These are phyloP conservation scores for Pyricularia pennisetigena DNA, from an alignment of 2,329 filamentous ascomycete genomes.

Conservation along the genomic window DNA sequence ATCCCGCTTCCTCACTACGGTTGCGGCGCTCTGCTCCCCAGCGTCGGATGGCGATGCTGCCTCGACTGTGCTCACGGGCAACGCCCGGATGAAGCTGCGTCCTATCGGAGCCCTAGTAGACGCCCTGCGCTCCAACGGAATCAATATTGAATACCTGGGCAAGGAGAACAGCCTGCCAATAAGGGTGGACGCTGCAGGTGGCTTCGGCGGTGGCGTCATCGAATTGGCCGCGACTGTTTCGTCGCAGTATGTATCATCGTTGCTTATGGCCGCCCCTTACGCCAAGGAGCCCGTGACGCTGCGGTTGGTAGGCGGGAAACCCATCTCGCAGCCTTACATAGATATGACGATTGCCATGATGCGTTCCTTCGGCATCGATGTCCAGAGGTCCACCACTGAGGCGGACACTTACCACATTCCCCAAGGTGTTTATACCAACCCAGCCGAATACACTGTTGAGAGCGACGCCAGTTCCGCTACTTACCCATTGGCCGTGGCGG, in stretches of 20 bases:
- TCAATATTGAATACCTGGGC: slow-evolving; percentile 79
- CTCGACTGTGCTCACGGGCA: slow-evolving; percentile 80
- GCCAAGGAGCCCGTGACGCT: slow-evolving; percentile 89
- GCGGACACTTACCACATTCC: slow-evolving; percentile 92
- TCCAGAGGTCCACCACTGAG: slow-evolving; percentile 66
- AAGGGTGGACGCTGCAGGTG: slow-evolving; percentile 70
- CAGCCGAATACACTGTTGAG: slow-evolving; percentile 79
- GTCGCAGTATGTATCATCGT: slow-evolving; percentile 96
- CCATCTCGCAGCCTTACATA: slow-evolving; percentile 94
- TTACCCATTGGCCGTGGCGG: slow-evolving; percentile 87
- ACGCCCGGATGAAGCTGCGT: slow-evolving; percentile 89
- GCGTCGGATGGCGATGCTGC: slow-evolving; percentile 41
- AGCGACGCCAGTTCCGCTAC: slow-evolving; percentile 97
- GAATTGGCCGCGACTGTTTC: slow-evolving; percentile 91
- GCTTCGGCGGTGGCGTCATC: slow-evolving; percentile 78
- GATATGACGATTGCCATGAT: slow-evolving; percentile 99
- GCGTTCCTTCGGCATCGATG: slow-evolving; percentile 77
- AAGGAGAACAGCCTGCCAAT: slow-evolving; percentile 76
- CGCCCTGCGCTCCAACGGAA: slow-evolving; percentile 76
- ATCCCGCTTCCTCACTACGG: slow-evolving; percentile 87
- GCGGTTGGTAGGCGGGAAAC: slow-evolving; percentile 87
- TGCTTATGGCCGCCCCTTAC: slow-evolving; percentile 94
- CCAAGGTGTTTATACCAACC: slow-evolving; percentile 72
- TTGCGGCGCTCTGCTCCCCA: slow-evolving; percentile 66
- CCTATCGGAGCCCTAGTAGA: slow-evolving; percentile 92